A percentile compares a stretch with the other conserved stretches of the same genome.
phyloP scores from a whole-genome alignment of 495 filamentous ascomycete genomes.

The Aspergillus ostianus region DNA sequence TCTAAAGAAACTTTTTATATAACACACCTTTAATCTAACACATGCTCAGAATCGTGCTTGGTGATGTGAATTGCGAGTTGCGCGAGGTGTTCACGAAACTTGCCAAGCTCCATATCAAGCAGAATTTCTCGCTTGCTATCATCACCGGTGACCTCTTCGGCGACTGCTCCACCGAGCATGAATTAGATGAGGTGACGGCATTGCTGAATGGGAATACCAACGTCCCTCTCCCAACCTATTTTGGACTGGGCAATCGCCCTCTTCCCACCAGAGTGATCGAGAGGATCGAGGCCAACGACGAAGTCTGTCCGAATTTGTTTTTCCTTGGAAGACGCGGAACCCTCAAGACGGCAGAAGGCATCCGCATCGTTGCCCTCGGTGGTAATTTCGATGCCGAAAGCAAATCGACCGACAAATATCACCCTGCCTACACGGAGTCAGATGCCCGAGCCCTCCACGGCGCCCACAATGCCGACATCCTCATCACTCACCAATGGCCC shows the following conservation, averaged over 20 bases:
- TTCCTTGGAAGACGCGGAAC: conserved; percentile 81
- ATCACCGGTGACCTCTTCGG: conserved; percentile 80
- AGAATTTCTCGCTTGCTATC: conserved; percentile 80
- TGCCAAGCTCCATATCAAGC: conserved; percentile 74
- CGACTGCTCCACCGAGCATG: conserved; percentile 44
- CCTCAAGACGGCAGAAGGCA: conserved; percentile 84
- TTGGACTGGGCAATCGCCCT: conserved; percentile 66
- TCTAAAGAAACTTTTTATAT: conserved; percentile 4
- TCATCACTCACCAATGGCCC: conserved; percentile 87
- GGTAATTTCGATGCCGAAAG: conserved; percentile 60
- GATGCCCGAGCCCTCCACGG: conserved; percentile 74
- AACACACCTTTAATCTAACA: conserved; percentile 10
- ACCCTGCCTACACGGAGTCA: conserved; percentile 68
- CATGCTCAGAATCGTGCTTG: conserved; percentile 68
- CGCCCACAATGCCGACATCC: conserved; percentile 74
- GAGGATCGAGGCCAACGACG: conserved; percentile 71
- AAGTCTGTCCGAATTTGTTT: conserved; percentile 83
- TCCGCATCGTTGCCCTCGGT: conserved; percentile 79
- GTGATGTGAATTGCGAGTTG: conserved; percentile 73
- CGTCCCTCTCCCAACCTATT: conserved; percentile 82
- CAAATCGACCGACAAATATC: conserved; percentile 59
- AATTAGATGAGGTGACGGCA: conserved; percentile 54
- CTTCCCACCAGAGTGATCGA: conserved; percentile 68
- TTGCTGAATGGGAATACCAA: conserved; percentile 68
- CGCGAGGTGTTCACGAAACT: conserved; percentile 73